Conservation (phyloP, 371 early-diverging fungal genomes). For the Modicella reniformis region DNA sequence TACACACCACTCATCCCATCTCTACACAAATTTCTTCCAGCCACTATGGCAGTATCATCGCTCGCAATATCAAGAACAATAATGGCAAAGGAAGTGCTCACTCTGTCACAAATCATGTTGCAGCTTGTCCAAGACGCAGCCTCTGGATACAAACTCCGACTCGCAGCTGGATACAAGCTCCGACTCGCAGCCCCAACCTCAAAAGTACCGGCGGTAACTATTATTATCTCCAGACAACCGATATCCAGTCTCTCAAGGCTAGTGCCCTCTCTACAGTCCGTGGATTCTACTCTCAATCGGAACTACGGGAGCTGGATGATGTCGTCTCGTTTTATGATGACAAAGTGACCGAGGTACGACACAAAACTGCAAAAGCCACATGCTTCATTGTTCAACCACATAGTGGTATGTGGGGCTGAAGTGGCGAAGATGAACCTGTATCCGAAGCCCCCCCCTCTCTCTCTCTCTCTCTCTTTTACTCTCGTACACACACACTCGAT, state of each 20-base stretch:
- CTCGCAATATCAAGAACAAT: not conserved
- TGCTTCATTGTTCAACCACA: too few species aligned
- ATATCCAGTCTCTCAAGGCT: not conserved
- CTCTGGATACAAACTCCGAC: slow-evolving; percentile 25
- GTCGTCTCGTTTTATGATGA: slow-evolving; percentile 61
- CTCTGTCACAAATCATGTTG: not conserved
- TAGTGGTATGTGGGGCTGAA: not conserved
- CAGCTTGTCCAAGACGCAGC: slow-evolving; percentile 15
- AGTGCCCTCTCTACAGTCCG: not conserved
- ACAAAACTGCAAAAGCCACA: not conserved
- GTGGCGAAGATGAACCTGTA: too few species aligned
- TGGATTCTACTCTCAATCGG: slow-evolving; percentile 27
- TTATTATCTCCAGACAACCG: slow-evolving; percentile 1
- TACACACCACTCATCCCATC: not conserved
- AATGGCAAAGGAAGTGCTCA: not conserved
- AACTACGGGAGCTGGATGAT: slow-evolving; percentile 45
- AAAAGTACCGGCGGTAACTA: not conserved
- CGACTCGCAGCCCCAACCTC: not conserved
- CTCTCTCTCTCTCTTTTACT: too few species aligned
- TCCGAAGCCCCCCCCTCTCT: too few species aligned
- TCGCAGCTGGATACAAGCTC: not conserved
- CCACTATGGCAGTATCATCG: too few species aligned
- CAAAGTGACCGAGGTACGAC: slow-evolving; percentile 52
- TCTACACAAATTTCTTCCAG: not conserved
- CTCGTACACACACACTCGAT: too few species aligned